A percentile compares a stretch with the other conserved stretches of the same genome.
Conservation (phyloP, 2,329 filamentous ascomycete genomes). For the Cryphonectria carpinicola region DNA sequence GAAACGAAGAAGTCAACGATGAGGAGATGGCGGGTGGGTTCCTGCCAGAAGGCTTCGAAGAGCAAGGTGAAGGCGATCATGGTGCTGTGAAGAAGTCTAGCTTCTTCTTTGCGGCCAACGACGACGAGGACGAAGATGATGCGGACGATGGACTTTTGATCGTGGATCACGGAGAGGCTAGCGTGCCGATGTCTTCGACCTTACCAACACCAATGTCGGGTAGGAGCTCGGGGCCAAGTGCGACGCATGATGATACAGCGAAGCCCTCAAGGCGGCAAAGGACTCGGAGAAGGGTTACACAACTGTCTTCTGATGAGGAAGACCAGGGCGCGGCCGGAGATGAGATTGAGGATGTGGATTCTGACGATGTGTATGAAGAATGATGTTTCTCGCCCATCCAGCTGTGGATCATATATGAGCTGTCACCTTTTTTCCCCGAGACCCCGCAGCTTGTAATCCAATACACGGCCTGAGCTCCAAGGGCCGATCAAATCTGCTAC, state of each 20-base stretch:
- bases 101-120: conserved; percentile 52
- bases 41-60: conserved; percentile 59
- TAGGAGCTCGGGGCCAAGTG: background rate
- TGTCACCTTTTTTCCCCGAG: background rate
- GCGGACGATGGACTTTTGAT: conserved; percentile 39
- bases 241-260: background rate
- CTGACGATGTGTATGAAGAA: conserved; percentile 26
- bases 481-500: background rate
- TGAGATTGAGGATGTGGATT: conserved; percentile 26
- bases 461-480: background rate
- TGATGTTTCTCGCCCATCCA: conserved; percentile 14
- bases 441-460: background rate
- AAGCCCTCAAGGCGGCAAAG: conserved; percentile 27
- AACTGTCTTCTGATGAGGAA: conserved; percentile 32
- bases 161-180: conserved; percentile 41
- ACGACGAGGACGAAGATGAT: conserved; percentile 43
- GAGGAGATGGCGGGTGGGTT: conserved; percentile 65
- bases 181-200: conserved; percentile 33
- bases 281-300: conserved; percentile 2
- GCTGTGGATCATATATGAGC: background rate
- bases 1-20: conserved; percentile 36
- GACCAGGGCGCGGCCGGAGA: conserved; percentile 31
- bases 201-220: conserved; percentile 10
- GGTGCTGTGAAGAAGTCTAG: conserved; percentile 42
- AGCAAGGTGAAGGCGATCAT: conserved; percentile 46